Evolutionary conservation across 371 early-diverging fungal species (phyloP), one percentile per base, ranked within the genome.

Genomic region (Mortierella polycephala): DNA sequence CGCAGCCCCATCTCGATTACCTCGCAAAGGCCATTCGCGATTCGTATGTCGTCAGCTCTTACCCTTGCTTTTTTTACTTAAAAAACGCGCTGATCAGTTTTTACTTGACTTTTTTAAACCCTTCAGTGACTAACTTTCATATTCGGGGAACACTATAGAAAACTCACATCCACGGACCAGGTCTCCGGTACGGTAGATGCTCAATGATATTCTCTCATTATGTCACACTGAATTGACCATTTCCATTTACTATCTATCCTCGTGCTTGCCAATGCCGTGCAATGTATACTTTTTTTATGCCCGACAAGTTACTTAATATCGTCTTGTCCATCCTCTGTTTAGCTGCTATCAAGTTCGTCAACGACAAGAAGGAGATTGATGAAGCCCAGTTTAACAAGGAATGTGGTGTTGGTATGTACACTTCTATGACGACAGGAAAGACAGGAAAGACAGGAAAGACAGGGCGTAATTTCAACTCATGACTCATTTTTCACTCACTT

Each of bases 311-410:
- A 51, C 44, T 68, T 37, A 59, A 40, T 5, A 44, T 51, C 44
- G 30, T 44, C 5, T 42, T 53, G 16, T 59, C 23, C 30, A 16
- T 53, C 5, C 52, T 66, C 10, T n/a, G 7, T 11, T 44, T 74
- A 93, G 98, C 96, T 46, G 98, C 96, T 18, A 93, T 96, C 84
- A 96, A 95, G 84, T 97, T 88, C 81, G 88, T 85, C 54, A 93
- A 86, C 59, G 85, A 76, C 56, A 85, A 76, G 53, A 85, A 81
- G 14, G 66, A 82, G 9, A 88, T 92, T 62, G 85, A 91, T 70
- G 88, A 85, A 46, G 83, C 81, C 23, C 89, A 85, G 13, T 97
- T 96, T 77, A 88, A 97, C 74, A 83, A 83, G 57, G 93, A 90
- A 21, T 93, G 96, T 68, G 98, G 98, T 63, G 96, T 98, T 71